A percentile compares a stretch with the other conserved stretches of the same genome.
These are phyloP conservation scores for Phytopythium delawarense DNA, from an alignment of 352 stramenopile species.

Conservation along the genomic window DNA sequence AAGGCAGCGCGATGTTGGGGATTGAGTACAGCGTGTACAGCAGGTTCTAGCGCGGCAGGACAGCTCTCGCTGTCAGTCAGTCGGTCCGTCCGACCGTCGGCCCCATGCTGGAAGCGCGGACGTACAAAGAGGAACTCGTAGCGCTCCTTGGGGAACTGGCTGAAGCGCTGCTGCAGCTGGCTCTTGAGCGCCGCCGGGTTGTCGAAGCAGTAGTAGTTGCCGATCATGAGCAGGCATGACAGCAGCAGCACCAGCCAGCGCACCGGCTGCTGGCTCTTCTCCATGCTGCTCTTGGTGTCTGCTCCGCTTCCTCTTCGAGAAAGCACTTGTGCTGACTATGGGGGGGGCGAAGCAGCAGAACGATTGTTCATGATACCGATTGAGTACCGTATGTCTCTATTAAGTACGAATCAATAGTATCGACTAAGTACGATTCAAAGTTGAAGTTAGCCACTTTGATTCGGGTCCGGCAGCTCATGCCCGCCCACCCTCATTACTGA, in stretches of 20 bases:
- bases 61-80: background rate
- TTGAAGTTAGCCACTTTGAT: constrained; percentile 4
- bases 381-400: background rate
- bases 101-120: background rate
- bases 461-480: too few species aligned
- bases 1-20: constrained; percentile 91
- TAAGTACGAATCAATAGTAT: background rate
- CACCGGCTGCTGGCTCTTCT: constrained; percentile 72
- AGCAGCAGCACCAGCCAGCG: constrained; percentile 87
- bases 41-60: constrained; percentile 60
- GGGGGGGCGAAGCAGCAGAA: background rate
- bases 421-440: constrained; percentile 18
- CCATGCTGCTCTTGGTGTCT: constrained; percentile 15
- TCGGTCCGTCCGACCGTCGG: background rate
- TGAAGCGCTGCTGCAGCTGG: constrained; percentile 85
- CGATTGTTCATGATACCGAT: constrained; percentile 6
- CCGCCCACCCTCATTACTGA: too few species aligned
- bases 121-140: constrained; percentile 83
- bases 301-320: background rate
- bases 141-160: constrained; percentile 56
- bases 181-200: constrained; percentile 86
- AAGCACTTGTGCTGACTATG: background rate
- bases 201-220: constrained; percentile 92
- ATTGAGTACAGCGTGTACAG: constrained; percentile 93
- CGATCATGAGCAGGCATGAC: constrained; percentile 86